Percentiles rank a stretch among this genome's conserved stretches.
Conservation (phyloP, 495 filamentous ascomycete genomes). For the Aspergillus coremiiformis region DNA sequence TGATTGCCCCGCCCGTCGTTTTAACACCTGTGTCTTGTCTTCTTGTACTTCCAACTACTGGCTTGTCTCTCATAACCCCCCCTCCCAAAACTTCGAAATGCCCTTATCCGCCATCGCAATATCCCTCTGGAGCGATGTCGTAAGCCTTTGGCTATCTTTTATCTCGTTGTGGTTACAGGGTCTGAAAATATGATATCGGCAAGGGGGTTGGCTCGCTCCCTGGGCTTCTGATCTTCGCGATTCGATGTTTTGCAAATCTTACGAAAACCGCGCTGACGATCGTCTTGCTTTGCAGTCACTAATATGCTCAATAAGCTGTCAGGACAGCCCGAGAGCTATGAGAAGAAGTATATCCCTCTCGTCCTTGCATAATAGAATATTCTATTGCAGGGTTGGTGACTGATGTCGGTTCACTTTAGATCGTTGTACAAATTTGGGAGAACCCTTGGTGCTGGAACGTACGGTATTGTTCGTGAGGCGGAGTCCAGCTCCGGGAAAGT, state of each 20-base stretch:
- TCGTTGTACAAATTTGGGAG: constrained; percentile 83
- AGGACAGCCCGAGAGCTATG: constrained; percentile 96
- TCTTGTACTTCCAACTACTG: too few species aligned
- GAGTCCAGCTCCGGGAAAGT: constrained; percentile 75
- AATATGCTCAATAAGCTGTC: constrained; percentile 96
- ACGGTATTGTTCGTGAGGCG: constrained; percentile 96
- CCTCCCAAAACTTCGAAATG: constrained; percentile 4
- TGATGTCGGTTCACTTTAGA: constrained; percentile 36
- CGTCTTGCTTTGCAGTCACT: constrained; percentile 50
- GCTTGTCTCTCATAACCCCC: too few species aligned
- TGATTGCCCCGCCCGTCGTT: constrained; percentile 1
- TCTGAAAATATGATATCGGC: constrained; percentile 2
- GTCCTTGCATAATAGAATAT: neutral
- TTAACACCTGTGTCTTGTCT: constrained; percentile 1
- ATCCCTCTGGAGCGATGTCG: constrained; percentile 6
- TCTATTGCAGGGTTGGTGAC: constrained; percentile 2
- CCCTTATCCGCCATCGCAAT: constrained; percentile 3
- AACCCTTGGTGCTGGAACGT: constrained; percentile 93
- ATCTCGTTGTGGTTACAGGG: constrained; percentile 12
- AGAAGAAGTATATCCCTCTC: constrained; percentile 69
- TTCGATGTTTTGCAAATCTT: neutral
- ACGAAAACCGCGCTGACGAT: constrained; percentile 23
- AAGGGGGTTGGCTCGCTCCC: neutral
- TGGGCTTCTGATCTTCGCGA: neutral
- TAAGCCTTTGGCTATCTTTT: constrained; percentile 5